A percentile compares a stretch with the other conserved stretches of the same genome.
phyloP scores from a whole-genome alignment of 495 filamentous ascomycete species.

The Penicillium pulvis region DNA sequence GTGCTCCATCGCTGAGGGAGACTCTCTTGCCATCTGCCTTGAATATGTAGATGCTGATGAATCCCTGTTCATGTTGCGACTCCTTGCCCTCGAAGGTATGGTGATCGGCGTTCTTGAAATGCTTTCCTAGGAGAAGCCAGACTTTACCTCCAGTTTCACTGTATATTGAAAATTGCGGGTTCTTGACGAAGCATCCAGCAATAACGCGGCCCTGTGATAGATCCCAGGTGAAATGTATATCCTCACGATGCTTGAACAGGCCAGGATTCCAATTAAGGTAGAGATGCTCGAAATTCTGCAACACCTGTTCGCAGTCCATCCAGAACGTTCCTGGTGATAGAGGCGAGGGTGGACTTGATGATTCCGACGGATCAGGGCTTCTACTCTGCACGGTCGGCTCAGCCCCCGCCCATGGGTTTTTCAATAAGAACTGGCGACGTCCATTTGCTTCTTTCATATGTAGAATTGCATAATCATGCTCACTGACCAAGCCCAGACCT shows the following conservation, averaged over 20 bases:
- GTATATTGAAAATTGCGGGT: slow-evolving; percentile 79
- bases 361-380: slow-evolving; percentile 11
- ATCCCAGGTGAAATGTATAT: slow-evolving; percentile 89
- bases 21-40: slow-evolving; percentile 71
- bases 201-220: slow-evolving; percentile 58
- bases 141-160: slow-evolving; percentile 59
- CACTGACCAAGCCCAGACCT: slow-evolving; percentile 76
- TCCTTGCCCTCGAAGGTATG: slow-evolving; percentile 19
- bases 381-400: slow-evolving; percentile 25
- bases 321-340: slow-evolving; percentile 77
- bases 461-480: slow-evolving; percentile 93
- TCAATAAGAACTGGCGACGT: slow-evolving; percentile 72
- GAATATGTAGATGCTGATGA: slow-evolving; percentile 85
- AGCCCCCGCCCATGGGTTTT: slow-evolving; percentile 94
- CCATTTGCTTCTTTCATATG: slow-evolving; percentile 70
- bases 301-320: slow-evolving; percentile 82
- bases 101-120: slow-evolving; percentile 59
- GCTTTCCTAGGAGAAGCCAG: slow-evolving; percentile 84
- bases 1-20: slow-evolving; percentile 65
- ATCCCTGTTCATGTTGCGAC: slow-evolving; percentile 58
- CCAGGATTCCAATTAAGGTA: slow-evolving; percentile 97
- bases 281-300: slow-evolving; percentile 89
- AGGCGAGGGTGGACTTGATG: slow-evolving; percentile 17
- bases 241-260: slow-evolving; percentile 77
- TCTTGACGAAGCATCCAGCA: slow-evolving; percentile 67